Base-by-base conservation (phyloP, 2,329 filamentous ascomycete genomes). In the Ceratocystis eucalypticola region DNA sequence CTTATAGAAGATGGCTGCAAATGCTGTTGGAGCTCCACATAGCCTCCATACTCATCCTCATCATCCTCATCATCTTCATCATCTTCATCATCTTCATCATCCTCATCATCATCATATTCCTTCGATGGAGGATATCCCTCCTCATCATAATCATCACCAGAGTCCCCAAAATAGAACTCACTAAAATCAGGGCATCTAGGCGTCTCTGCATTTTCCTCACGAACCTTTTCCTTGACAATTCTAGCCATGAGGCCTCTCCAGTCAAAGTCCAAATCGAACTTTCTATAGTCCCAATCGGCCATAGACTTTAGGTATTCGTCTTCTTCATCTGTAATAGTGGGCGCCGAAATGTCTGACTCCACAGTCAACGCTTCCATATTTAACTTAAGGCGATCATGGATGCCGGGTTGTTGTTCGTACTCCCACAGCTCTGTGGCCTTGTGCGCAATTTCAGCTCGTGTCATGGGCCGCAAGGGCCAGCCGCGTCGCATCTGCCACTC, bases 261-360 rank as follows among this genome's bases (percentile, higher is more conserved):
- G 62, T 66, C 62, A 8, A 48, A 66, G 33, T 67, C 65, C 10
- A 63, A 15, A 3, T 67, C 66, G 10, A 57, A 4, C 66, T 59
- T 0, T 41, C 61, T 25, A 72, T 71, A 45, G 69, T 59, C 69
- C 41, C 70, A 44, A 65, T 68, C 71, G 6, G 70, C 70, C 62
- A 73, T 69, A 6, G 72, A 71, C 5, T 70, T 64, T 15, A 73
- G 64, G 3, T 61, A 63, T 55, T 72, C 70, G 30, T 75, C 71
- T 10, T 75, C 71, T 10, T 71, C 71, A 28, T 48, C 66, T 15
- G 46, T 37, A 22, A 50, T 25, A 25, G 66, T 62, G 10, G 44
- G 59, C 6, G 65, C 61, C 15, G 61, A 10, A n/a, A 64, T 55
- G 53, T 68, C 67, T 3, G 41, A 28, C 20, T 59, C 33, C 2